Evolutionary conservation across 2,329 filamentous ascomycete genomes (phyloP).

Genomic region (Elsinoe fawcettii): DNA sequence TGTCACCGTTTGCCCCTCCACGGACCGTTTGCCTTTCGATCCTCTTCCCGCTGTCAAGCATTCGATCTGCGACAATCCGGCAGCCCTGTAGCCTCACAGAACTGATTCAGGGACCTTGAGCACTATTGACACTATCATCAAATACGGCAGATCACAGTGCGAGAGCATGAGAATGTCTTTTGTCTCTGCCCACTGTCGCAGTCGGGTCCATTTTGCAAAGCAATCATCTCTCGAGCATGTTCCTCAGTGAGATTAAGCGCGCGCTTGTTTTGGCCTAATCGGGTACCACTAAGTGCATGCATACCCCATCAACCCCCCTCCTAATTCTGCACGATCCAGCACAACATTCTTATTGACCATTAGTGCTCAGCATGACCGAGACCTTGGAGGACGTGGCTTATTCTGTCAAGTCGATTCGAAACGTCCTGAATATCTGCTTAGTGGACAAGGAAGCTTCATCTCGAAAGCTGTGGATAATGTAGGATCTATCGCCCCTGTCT

Average conservation of each 20-base stretch:
- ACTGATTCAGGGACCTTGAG: background rate
- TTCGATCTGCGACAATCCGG: constrained; percentile 2
- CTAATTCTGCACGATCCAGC: too few species aligned
- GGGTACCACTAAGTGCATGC: constrained; percentile 21
- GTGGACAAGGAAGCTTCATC: background rate
- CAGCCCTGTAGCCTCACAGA: background rate
- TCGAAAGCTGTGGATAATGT: constrained; percentile 30
- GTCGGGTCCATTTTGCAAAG: too few species aligned
- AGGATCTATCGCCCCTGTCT: constrained; percentile 15
- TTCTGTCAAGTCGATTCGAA: constrained; percentile 28
- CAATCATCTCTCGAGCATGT: too few species aligned
- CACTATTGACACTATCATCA: too few species aligned
- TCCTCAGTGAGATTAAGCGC: background rate
- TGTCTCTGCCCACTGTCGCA: too few species aligned
- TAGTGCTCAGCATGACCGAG: background rate
- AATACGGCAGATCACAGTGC: too few species aligned
- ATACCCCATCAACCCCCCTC: too few species aligned
- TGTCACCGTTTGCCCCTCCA: background rate
- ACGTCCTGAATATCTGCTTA: constrained; percentile 29
- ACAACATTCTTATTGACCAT: too few species aligned
- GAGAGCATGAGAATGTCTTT: too few species aligned
- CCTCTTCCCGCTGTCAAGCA: constrained; percentile 6
- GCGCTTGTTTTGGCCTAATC: background rate
- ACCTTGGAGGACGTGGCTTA: constrained; percentile 23
- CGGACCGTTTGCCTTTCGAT: background rate